phyloP scores from a whole-genome alignment of 768 basidiomycete species.

The Lentinula raphanica region DNA sequence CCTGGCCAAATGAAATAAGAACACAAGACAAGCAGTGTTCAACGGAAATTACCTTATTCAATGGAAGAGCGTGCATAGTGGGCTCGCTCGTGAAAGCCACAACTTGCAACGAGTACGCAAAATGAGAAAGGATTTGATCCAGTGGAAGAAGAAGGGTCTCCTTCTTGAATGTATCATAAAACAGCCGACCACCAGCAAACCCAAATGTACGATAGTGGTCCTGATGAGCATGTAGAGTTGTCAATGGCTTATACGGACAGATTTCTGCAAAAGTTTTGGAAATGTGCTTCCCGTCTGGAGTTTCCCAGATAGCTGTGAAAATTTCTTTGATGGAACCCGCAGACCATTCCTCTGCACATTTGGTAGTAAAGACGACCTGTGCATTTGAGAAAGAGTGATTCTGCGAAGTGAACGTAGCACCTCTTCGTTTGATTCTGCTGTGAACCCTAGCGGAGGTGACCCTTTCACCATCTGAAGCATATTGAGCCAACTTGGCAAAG shows the following conservation, averaged over 20 bases:
- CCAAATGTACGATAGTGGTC: constrained; percentile 9
- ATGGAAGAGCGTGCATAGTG: background rate
- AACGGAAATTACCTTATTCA: background rate
- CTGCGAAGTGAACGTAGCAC: background rate
- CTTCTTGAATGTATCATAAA: constrained; percentile 7
- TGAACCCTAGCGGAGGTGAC: background rate
- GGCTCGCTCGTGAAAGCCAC: background rate
- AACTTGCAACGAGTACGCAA: background rate
- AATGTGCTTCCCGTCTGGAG: background rate
- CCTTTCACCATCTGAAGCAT: background rate
- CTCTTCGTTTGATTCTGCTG: background rate
- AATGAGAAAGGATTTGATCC: background rate
- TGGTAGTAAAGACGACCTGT: constrained; percentile 5
- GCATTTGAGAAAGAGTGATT: background rate
- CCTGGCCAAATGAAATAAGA: no score
- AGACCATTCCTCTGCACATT: background rate
- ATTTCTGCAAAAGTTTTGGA: constrained; percentile 7
- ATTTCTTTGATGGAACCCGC: constrained; percentile 8
- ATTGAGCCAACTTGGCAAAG: no score
- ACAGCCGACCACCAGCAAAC: constrained; percentile 10
- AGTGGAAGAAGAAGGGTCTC: background rate
- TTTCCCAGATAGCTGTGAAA: constrained; percentile 6
- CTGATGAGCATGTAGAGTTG: background rate
- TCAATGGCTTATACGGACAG: background rate
- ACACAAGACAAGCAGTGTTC: no score